These are phyloP conservation scores for Niebla homalea DNA, from an alignment of 495 filamentous ascomycete species.

Conservation along the genomic window DNA sequence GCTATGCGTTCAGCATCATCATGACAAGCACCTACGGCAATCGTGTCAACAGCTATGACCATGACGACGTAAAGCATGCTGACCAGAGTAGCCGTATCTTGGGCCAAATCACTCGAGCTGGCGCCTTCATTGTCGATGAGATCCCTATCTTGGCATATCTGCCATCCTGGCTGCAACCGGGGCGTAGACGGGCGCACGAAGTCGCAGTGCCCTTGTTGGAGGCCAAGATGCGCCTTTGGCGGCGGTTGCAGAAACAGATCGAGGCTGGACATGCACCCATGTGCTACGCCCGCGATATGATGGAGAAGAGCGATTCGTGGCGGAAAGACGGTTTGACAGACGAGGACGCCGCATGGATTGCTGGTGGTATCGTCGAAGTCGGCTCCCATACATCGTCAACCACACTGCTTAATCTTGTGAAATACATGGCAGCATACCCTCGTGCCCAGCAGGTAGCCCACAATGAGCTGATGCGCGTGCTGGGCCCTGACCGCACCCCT, in stretches of 20 bases:
- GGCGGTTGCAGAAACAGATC: not conserved
- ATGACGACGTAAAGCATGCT: conserved; percentile 3
- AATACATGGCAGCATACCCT: conserved; percentile 35
- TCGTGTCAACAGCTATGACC: conserved; percentile 16
- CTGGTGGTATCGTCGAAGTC: conserved; percentile 21
- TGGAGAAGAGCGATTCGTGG: not conserved
- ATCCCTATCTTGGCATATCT: not conserved
- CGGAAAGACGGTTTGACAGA: not conserved
- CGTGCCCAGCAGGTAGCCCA: conserved; percentile 39
- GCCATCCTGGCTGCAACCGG: not conserved
- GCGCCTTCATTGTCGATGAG: conserved; percentile 17
- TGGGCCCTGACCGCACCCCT: conserved; percentile 26
- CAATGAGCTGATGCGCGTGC: conserved; percentile 41
- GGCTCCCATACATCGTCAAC: conserved; percentile 31
- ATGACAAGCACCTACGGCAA: conserved; percentile 21
- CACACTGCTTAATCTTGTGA: conserved; percentile 27
- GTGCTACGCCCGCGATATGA: not conserved
- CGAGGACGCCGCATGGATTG: not conserved
- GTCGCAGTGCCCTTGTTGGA: not conserved
- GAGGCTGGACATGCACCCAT: not conserved
- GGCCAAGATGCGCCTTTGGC: conserved; percentile 2
- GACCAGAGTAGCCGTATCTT: conserved; percentile 10
- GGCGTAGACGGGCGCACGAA: not conserved
- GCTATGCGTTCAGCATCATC: conserved; percentile 20
- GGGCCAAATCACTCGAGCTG: conserved; percentile 9